Evolutionary conservation across 2,329 filamentous ascomycete genomes (phyloP).

Genomic region (Fonsecaea multimorphosa): DNA sequence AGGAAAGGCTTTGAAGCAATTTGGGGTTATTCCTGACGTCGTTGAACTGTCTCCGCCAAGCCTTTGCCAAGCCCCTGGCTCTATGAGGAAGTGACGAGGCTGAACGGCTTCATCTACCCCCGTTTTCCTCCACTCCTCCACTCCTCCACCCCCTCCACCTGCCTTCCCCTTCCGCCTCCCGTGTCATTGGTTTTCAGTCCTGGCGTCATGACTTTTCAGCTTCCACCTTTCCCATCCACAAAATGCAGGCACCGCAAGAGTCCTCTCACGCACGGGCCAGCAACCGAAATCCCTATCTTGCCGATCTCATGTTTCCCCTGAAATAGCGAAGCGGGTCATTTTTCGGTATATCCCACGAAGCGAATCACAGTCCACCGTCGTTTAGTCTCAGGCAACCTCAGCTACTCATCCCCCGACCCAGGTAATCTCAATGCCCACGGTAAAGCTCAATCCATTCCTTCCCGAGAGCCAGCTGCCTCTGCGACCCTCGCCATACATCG

Average conservation of each 20-base stretch:
- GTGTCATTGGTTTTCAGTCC: neutral
- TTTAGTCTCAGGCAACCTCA: neutral
- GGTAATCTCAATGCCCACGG: neutral
- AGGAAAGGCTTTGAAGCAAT: neutral
- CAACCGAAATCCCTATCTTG: neutral
- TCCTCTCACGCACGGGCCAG: constrained; percentile 1
- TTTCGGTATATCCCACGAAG: neutral
- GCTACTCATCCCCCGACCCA: neutral
- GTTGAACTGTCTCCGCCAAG: neutral
- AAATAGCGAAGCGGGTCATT: neutral
- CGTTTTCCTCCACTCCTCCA: neutral
- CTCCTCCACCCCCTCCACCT: too few relatives aligned
- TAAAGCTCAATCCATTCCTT: neutral
- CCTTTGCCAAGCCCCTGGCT: neutral
- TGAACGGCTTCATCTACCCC: neutral
- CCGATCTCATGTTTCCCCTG: neutral
- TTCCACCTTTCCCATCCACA: constrained; percentile 2
- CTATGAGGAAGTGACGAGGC: neutral
- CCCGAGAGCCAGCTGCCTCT: neutral
- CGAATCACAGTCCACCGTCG: neutral
- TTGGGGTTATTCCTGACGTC: neutral
- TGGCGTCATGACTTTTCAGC: constrained; percentile 5
- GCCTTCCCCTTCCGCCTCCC: too few relatives aligned
- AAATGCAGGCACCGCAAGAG: neutral
- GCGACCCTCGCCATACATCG: too few relatives aligned